Evolutionary conservation across 371 early-diverging fungal genomes (phyloP), one percentile per base, ranked within the genome.

Genomic region (Nosema granulosis): DNA sequence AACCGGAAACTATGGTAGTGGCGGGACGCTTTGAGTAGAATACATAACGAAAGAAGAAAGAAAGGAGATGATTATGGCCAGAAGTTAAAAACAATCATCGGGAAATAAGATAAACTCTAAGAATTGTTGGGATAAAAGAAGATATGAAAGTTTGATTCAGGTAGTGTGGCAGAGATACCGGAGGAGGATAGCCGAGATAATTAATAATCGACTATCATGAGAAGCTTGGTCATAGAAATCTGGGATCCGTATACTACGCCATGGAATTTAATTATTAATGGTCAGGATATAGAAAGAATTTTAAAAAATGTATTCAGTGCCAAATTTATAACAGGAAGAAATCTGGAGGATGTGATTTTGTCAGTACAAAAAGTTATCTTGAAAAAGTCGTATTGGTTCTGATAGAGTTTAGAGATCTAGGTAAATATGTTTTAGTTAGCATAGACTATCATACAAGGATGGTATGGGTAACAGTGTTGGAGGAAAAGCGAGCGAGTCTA

Each of bases 1-100:
- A 65, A 63, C 2, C 28, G 12, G 35, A 43, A 62, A 75, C 3
- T 50, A 26, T 61, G 49, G 67, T 18, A 29, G 13, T 31, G 24
- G 0, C 52, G 73, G 13, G 79, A 80, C 59, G 16, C 73, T 20
- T 37, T 80, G 29, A 80, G 79, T 66, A 54, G 77, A 38, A 38
- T 72, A 26, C 58, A 72, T 43, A 35, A 9, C 29, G 38, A 38
- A 76, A 28, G 50, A 18, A 20, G 63, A 35, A 9, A 63, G 37
- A 63, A 6, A 37, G 22, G 3, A 4, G 37, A 63, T n/a, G 37
- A 32, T 37, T 13, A 28, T 35, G 37, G 29, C 3, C 2, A 61
- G 61, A 32, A 61, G 32, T 6, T 4, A 6, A 3, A 35, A 20
- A 63, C 63, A 63, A 35, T 20, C 20, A 13, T 34, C 32, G 37